Evolutionary conservation across 23 red algal genomes (phyloP).

Genomic region (Cyanidiococcus yangmingshanensis): DNA sequence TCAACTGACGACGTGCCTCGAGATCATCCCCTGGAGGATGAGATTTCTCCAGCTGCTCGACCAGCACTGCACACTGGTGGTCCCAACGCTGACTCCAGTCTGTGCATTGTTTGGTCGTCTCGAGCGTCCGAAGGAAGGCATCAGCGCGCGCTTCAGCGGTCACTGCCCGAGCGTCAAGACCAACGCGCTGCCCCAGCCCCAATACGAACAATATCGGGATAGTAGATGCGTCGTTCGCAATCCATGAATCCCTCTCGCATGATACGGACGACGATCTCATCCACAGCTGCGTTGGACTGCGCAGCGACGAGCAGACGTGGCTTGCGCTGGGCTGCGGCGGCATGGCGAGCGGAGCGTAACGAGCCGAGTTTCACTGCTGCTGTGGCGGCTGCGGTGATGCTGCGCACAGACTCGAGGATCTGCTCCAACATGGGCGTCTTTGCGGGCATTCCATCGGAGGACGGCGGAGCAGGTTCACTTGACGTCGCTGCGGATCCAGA

Average conservation of each 20-base stretch:
- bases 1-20: neutral
- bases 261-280: slow-evolving; percentile 69
- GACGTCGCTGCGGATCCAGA: neutral
- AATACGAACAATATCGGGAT: slow-evolving; percentile 49
- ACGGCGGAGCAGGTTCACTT: neutral
- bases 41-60: neutral
- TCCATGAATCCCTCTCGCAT: slow-evolving; percentile 40
- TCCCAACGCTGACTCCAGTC: neutral
- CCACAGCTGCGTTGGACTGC: slow-evolving; percentile 86
- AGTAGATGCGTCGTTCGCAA: slow-evolving; percentile 23
- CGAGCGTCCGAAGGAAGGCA: neutral
- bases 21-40: neutral
- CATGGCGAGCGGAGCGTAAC: neutral
- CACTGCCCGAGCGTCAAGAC: neutral
- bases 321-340: neutral
- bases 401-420: neutral
- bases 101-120: neutral
- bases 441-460: neutral
- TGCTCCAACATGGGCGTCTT: neutral
- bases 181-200: slow-evolving; percentile 34
- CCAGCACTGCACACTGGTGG: neutral
- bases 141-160: slow-evolving; percentile 10
- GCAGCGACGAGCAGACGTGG: slow-evolving; percentile 77
- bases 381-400: neutral
- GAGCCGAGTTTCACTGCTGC: neutral